Percentiles rank a stretch among this genome's conserved stretches.
phyloP scores from a whole-genome alignment of 2,329 filamentous ascomycete genomes.

The Lasiodiplodia sp. region DNA sequence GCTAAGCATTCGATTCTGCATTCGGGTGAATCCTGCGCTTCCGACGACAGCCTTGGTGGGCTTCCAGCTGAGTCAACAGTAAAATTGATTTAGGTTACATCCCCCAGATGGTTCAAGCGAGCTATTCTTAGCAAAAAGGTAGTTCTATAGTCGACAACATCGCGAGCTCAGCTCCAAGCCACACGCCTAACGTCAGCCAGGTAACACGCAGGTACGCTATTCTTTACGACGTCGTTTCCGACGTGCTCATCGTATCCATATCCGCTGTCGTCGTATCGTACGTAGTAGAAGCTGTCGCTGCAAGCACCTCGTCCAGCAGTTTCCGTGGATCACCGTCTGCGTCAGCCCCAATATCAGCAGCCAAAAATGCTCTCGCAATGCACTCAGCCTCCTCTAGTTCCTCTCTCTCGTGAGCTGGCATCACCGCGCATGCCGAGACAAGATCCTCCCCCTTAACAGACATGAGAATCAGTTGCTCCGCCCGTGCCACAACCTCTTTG shows the following conservation, averaged over 20 bases:
- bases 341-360: constrained; percentile 41
- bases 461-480: constrained; percentile 74
- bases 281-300: neutral
- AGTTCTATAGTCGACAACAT: neutral
- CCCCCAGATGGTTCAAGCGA: neutral
- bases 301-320: constrained; percentile 49
- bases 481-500: constrained; percentile 72
- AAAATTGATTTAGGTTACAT: neutral
- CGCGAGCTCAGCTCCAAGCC: neutral
- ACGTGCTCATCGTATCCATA: constrained; percentile 10
- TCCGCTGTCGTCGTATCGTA: neutral
- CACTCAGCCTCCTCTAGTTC: constrained; percentile 70
- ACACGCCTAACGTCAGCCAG: neutral
- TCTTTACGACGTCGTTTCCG: neutral
- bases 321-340: constrained; percentile 41
- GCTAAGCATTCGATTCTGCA: neutral
- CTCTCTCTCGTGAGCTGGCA: constrained; percentile 69
- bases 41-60: neutral
- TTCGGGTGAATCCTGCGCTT: neutral
- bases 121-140: neutral
- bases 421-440: constrained; percentile 71
- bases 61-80: neutral
- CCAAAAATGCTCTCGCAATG: constrained; percentile 53
- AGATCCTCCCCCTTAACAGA: constrained; percentile 78
- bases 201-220: too few species aligned